Evolutionary conservation across 495 filamentous ascomycete genomes (phyloP).

Genomic region (Amniculicola lignicola): DNA sequence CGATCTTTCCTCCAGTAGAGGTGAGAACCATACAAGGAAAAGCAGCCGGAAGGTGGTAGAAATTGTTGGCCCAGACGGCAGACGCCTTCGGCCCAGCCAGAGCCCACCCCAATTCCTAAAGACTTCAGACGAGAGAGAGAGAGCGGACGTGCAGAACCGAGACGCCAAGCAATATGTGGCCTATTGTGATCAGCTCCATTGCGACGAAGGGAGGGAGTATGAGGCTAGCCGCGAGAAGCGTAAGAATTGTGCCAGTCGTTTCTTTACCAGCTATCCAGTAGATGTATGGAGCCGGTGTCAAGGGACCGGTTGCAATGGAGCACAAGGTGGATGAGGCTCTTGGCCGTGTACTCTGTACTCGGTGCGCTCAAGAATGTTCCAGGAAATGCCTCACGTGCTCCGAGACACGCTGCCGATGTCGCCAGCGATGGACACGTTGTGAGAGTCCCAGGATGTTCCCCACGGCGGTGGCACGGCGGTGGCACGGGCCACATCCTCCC

Average conservation of each 20-base stretch:
- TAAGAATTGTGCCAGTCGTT: neutral
- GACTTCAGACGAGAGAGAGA: neutral
- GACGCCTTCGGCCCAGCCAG: too few relatives aligned
- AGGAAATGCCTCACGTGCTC: slow-evolving; percentile 14
- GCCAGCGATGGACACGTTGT: neutral
- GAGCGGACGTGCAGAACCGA: neutral
- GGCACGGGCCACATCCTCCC: neutral
- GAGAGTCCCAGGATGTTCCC: too few relatives aligned
- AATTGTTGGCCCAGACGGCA: neutral
- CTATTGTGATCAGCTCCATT: neutral
- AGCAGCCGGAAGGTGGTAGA: neutral
- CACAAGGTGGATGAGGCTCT: slow-evolving; percentile 22
- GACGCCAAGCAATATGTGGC: neutral
- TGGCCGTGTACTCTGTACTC: slow-evolving; percentile 2
- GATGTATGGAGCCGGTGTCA: neutral
- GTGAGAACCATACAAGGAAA: neutral
- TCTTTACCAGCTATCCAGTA: neutral
- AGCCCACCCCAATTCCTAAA: too few relatives aligned
- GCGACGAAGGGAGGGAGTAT: neutral
- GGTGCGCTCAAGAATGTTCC: neutral
- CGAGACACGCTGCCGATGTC: slow-evolving; percentile 7
- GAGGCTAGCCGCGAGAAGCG: neutral
- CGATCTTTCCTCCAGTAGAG: neutral
- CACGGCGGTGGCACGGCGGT: neutral
- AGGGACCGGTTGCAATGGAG: slow-evolving; percentile 3